A percentile compares a stretch with the other conserved stretches of the same genome.
Conservation (phyloP, 352 stramenopile genomes). For the Phytophthora vignae region DNA sequence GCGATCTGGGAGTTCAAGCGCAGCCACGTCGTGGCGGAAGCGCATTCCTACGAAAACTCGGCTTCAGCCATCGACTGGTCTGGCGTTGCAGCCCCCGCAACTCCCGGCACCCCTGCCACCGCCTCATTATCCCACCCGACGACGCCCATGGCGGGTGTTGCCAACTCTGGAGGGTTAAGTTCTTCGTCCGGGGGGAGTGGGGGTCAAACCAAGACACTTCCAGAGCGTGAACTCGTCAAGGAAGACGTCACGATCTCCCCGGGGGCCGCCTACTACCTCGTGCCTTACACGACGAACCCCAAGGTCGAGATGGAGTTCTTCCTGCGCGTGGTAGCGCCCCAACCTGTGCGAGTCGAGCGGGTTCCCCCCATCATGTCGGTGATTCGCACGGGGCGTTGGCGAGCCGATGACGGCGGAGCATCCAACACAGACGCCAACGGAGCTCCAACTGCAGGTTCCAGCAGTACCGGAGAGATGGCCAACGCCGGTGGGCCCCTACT, state of each 20-base stretch:
- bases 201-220: constrained; percentile 45
- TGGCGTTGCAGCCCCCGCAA: constrained; percentile 26
- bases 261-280: constrained; percentile 76
- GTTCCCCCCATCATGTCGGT: constrained; percentile 72
- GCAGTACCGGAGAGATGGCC: constrained; percentile 56
- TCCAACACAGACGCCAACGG: constrained; percentile 45
- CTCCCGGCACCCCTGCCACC: constrained; percentile 28
- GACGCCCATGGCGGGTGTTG: constrained; percentile 18
- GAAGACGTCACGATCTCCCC: constrained; percentile 81
- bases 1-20: constrained; percentile 79
- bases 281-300: constrained; percentile 82
- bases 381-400: constrained; percentile 74
- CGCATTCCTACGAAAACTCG: constrained; percentile 61
- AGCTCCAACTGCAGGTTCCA: constrained; percentile 31
- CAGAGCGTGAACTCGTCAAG: constrained; percentile 84
- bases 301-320: constrained; percentile 93
- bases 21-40: constrained; percentile 69
- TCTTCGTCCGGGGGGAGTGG: neutral
- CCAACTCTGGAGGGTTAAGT: neutral
- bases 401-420: constrained; percentile 48
- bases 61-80: constrained; percentile 24
- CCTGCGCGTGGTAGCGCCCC: constrained; percentile 85
- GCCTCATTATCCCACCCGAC: constrained; percentile 31
- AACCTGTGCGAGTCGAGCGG: constrained; percentile 75
- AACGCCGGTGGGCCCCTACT: constrained; percentile 81